phyloP scores from a whole-genome alignment of 2,329 filamentous ascomycete species.

The Trichoderma sp. region DNA sequence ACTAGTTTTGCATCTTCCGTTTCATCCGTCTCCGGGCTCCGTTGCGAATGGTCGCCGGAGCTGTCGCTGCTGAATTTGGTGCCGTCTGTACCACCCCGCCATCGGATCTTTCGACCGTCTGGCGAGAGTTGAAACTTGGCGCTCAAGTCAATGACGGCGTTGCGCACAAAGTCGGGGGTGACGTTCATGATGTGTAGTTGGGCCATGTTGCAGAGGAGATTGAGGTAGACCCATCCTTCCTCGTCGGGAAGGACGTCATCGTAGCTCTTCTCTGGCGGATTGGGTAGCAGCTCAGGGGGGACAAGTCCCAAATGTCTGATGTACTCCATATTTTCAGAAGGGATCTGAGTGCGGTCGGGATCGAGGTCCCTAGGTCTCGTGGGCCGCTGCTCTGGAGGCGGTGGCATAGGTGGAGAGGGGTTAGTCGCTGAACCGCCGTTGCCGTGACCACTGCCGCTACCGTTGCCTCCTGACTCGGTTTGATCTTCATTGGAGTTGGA shows the following conservation, averaged over 20 bases:
- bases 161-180: slow-evolving; percentile 74
- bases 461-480: slow-evolving; percentile 48
- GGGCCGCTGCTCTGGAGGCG: slow-evolving; percentile 69
- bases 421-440: slow-evolving; percentile 38
- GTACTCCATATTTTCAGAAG: slow-evolving; percentile 77
- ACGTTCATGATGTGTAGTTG: slow-evolving; percentile 86
- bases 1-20: slow-evolving; percentile 48
- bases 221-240: slow-evolving; percentile 82
- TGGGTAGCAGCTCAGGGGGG: slow-evolving; percentile 55
- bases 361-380: slow-evolving; percentile 77
- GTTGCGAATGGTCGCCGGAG: slow-evolving; percentile 52
- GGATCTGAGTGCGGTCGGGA: slow-evolving; percentile 73
- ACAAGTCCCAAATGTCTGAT: slow-evolving; percentile 72
- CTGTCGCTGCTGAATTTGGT: slow-evolving; percentile 69
- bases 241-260: slow-evolving; percentile 60
- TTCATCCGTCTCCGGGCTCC: slow-evolving; percentile 54
- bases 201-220: slow-evolving; percentile 77
- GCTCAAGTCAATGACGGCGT: slow-evolving; percentile 70
- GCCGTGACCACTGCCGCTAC: slow-evolving; percentile 28
- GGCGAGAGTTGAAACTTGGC: slow-evolving; percentile 74
- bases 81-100: slow-evolving; percentile 69
- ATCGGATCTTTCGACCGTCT: slow-evolving; percentile 78
- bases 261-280: not conserved
- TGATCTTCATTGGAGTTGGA: slow-evolving; percentile 54
- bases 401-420: slow-evolving; percentile 45